Evolutionary conservation across 2,329 filamentous ascomycete genomes (phyloP).

Genomic region (Macrophomina pseudophaseolina): DNA sequence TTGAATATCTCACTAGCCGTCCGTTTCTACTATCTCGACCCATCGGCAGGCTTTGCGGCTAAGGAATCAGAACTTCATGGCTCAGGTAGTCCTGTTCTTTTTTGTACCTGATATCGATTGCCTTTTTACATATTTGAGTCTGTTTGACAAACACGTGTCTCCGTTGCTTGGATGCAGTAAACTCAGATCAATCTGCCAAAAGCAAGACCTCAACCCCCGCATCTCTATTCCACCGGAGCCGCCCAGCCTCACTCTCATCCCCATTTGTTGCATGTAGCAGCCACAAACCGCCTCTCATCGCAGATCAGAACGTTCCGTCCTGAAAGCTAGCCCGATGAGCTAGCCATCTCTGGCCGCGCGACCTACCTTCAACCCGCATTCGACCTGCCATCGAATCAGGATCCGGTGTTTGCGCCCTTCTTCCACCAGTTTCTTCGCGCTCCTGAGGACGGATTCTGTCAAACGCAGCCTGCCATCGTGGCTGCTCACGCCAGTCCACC

Average conservation of each 20-base stretch:
- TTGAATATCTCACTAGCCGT: no score
- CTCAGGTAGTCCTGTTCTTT: no score
- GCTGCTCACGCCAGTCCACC: not conserved
- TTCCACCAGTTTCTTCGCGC: not conserved
- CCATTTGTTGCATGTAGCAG: not conserved
- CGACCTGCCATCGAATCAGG: not conserved
- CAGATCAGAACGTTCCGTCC: not conserved
- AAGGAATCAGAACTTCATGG: no score
- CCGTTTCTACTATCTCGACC: no score
- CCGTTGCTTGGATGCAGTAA: no score
- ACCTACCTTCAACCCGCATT: not conserved
- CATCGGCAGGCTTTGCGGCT: no score
- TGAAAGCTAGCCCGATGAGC: not conserved
- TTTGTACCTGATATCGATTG: no score
- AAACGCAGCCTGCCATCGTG: not conserved
- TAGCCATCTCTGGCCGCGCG: constrained; percentile 6
- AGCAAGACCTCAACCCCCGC: no score
- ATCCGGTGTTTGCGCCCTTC: not conserved
- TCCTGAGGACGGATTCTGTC: not conserved
- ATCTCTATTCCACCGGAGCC: no score
- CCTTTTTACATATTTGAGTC: no score
- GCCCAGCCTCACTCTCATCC: not conserved
- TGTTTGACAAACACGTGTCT: no score
- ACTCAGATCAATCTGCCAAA: no score
- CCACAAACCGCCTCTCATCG: not conserved